Conservation (phyloP, 352 stramenopile species). For the Pilasporangium apinafurcum region DNA sequence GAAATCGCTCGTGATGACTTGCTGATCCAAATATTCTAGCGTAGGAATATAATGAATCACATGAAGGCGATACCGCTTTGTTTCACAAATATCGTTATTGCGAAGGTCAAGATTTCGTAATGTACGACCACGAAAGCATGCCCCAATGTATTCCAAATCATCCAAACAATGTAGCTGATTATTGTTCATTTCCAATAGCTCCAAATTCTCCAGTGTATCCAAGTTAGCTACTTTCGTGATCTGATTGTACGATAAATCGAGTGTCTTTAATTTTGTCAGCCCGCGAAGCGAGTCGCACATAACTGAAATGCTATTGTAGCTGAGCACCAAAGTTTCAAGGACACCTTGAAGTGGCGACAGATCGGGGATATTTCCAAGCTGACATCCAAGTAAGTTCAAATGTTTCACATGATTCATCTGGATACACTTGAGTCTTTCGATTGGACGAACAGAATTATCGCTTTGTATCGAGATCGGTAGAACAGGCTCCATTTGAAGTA, state of each 20-base stretch:
- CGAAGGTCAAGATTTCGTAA: conserved; percentile 49
- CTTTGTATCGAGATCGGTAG: conserved; percentile 5
- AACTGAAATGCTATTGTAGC: conserved; percentile 59
- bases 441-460: neutral
- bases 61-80: conserved; percentile 67
- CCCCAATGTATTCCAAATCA: conserved; percentile 35
- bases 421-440: neutral
- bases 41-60: conserved; percentile 38
- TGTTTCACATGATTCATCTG: conserved; percentile 19
- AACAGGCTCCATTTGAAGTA: conserved; percentile 39
- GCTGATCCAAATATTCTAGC: conserved; percentile 44
- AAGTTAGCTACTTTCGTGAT: conserved; percentile 39
- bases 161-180: conserved; percentile 61
- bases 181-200: conserved; percentile 45
- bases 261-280: conserved; percentile 25
- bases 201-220: conserved; percentile 20
- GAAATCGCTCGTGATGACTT: conserved; percentile 36
- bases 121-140: conserved; percentile 6
- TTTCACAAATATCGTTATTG: conserved; percentile 57
- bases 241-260: conserved; percentile 74
- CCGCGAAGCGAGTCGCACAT: conserved; percentile 20
- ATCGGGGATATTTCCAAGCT: conserved; percentile 41
- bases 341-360: conserved; percentile 20
- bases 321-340: conserved; percentile 61
- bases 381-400: conserved; percentile 48